Base-by-base conservation (phyloP, 1,284 basidiomycete species). In the Rhodotorula sp. region DNA sequence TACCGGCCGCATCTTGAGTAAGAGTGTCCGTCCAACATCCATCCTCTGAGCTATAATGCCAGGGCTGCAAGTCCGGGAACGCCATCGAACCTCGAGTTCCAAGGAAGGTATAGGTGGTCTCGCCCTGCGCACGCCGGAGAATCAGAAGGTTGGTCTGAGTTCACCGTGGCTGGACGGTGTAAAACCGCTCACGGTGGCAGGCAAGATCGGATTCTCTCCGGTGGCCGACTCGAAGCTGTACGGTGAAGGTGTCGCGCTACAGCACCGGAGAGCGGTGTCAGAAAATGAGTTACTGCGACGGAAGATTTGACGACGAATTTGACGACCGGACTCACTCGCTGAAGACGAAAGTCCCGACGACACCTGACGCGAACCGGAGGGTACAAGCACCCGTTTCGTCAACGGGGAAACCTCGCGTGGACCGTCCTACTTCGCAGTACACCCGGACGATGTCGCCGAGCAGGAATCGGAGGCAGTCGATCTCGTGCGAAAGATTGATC, bases 321-420 rank as follows among this genome's bases (percentile, higher is more conserved):
- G 39, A 10, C 34, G 34, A 39, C 18, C 1, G 34, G n/a, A 51
- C 72, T 48, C 58, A 72, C 71, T 78, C 78, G 39, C 73, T 76
- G 54, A 78, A 77, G 57, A 78, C 26, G 62, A 77, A 77, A 3
- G 77, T 73, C 18, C 77, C 78, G 43, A 78, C 73, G 0, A 68
- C 62, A 2, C 77, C 78, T 23, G 51, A 51, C 12, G 52, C 67
- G 64, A 78, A 78, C 18, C 63, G 58, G 49, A 78, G 47, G 12
- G 76, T 75, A 60, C 67, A 34, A 0, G 73, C 75, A 18, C 76
- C 75, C 1, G 77, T 77, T 60, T 78, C 77, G 54, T 78, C 77
- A 8, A 76, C 77, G 3, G 49, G 61, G 39, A 69, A 69, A 2
- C 74, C 74, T 20, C 77, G 61, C 10, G 73, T 76, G 1, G 56